Base-by-base conservation (phyloP, 257 asterid species). In the Solanum chaucha region DNA sequence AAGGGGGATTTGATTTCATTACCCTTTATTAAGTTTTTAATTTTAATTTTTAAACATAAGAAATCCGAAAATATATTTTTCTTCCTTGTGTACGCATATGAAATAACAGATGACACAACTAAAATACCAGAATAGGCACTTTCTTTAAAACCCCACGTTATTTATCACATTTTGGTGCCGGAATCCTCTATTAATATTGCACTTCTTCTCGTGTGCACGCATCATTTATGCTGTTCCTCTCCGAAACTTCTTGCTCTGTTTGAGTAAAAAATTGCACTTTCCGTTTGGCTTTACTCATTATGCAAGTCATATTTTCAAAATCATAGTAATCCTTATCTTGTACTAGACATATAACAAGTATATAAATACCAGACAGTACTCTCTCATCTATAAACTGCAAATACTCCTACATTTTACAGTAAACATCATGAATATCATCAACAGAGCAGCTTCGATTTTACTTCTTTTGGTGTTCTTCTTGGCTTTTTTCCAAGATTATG, bases 401-500 rank as follows among this genome's bases (percentile, higher is more conserved):
- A 24, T 24, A 75, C 20, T n/a, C 58, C 30, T 75, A 40, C 24
- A 77, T 77, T 77, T 13, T 26, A 5, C 9, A 4, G 5, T 41
- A 0, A 48, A 48, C 85, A 84, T 4, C 19, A 88, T 90, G 91
- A 88, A 86, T 73, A 36, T 77, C 22, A 36, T 77, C 26, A 86
- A 40, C 72, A 86, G 85, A 26, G 55, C 68, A 14, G 61, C 87
- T 36, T 28, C 87, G n/a, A 65, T 61, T 81, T 28, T 75, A 58
- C 14, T 75, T 87, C 10, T 74, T 82, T 67, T 77, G 85, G 87
- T 92, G 70, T 73, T 85, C 35, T 72, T 88, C 34, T 74, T 90
- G 73, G 91, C 65, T 64, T 67, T 88, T 30, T 87, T 90, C 64
- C 92, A 87, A 71, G 88, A 87, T 40, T 82, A 91, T 8, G 92